Base-by-base conservation (phyloP, 2,329 filamentous ascomycete species). In the Graphiopsis chlorocephala region DNA sequence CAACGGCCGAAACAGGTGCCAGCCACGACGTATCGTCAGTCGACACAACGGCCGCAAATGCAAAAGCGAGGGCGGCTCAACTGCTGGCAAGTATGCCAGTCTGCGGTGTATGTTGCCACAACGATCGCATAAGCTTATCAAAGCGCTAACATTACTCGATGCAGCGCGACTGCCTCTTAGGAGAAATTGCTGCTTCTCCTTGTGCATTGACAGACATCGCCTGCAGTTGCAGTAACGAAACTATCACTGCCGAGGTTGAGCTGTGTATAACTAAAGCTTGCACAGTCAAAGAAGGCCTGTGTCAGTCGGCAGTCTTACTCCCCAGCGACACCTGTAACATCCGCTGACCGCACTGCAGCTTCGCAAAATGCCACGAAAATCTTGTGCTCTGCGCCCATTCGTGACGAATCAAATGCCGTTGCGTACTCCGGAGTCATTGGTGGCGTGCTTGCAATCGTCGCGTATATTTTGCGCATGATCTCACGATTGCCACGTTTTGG, bases 191-290 rank as follows among this genome's bases (percentile, higher is more conserved):
- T 26, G 62, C 58, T 8, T 69, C 68, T 4, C 65, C 67, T 1
- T 71, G 70, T 47, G 58, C 66, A 14, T 14, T 60, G 25, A 67
- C 66, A 4, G 69, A 71, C 20, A 50, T 69, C 17, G 63, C 64
- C 7, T 71, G 70, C 61, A 65, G 65, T 20, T 68, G 67, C 45
- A 66, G 65, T 47, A 67, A 68, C n/a, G 52, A 55, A 29, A 62
- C 65, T 2, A 55, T 68, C 7, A 64, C 66, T 7, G 48, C 42
- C 3, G 47, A 65, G 20, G 53, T 67, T 35, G 62, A 55, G 20
- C 28, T 67, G 4, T 68, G 67, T 28, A 63, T 69, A 2, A 45
- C 58, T 3, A 42, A 57, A 38, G 23, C 48, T 11, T 68, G 65
- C 35, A 64, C 56, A 2, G 42, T 58, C 7, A 63, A 59, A 7